These are phyloP conservation scores for Cylindrotheca fusiformis DNA, from an alignment of 108 stramenopile genomes.

Conservation along the genomic window DNA sequence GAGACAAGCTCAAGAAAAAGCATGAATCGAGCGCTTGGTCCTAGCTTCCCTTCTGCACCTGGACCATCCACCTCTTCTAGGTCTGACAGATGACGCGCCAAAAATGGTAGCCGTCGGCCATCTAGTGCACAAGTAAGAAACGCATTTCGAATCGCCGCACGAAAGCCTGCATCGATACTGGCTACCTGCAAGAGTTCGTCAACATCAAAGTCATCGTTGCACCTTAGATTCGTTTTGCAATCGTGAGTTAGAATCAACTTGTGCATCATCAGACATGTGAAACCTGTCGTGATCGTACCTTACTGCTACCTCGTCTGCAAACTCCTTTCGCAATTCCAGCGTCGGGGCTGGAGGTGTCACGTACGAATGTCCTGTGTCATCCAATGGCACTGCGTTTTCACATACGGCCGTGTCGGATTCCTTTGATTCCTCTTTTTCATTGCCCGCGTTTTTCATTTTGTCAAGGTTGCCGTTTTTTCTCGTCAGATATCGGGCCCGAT, in stretches of 20 bases:
- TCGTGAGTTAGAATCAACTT: neutral
- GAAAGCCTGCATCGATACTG: conserved; percentile 48
- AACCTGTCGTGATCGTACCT: conserved; percentile 33
- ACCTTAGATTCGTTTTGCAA: too few species aligned
- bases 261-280: neutral
- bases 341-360: conserved; percentile 27
- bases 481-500: conserved; percentile 25
- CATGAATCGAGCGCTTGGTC: conserved; percentile 55
- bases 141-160: conserved; percentile 48
- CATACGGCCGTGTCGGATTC: conserved; percentile 12
- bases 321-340: conserved; percentile 20
- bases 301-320: conserved; percentile 19
- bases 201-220: conserved; percentile 37
- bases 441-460: conserved; percentile 9
- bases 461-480: conserved; percentile 11
- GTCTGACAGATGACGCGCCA: conserved; percentile 48
- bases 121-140: conserved; percentile 68
- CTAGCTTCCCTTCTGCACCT: conserved; percentile 25
- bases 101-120: conserved; percentile 63
- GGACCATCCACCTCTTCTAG: conserved; percentile 21
- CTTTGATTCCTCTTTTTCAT: conserved; percentile 9
- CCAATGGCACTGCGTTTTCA: conserved; percentile 10
- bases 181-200: conserved; percentile 41
- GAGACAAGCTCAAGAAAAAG: conserved; percentile 66
- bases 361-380: conserved; percentile 20